These are phyloP conservation scores for Phytopythium vexans DNA, from an alignment of 352 stramenopile species.

Conservation along the genomic window DNA sequence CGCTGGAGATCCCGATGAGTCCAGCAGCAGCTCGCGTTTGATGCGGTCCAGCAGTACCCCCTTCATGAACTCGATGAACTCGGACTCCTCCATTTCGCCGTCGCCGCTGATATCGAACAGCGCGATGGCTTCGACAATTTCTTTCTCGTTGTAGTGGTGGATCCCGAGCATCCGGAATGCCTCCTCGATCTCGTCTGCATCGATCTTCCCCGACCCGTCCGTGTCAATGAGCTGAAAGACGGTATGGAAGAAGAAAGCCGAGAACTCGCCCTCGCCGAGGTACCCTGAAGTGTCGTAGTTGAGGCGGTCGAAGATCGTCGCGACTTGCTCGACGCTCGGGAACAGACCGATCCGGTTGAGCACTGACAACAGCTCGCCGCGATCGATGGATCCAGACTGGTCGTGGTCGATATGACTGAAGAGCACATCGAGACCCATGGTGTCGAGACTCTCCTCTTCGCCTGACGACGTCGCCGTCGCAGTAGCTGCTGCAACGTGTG, in stretches of 20 bases:
- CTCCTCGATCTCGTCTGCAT: conserved; percentile 68
- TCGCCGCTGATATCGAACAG: conserved; percentile 74
- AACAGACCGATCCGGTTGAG: conserved; percentile 69
- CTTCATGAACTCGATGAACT: conserved; percentile 84
- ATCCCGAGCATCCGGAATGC: conserved; percentile 74
- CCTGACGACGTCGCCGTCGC: not conserved
- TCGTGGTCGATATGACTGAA: conserved; percentile 68
- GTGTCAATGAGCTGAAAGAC: conserved; percentile 77
- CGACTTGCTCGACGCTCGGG: conserved; percentile 44
- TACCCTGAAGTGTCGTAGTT: conserved; percentile 51
- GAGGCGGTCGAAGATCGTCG: conserved; percentile 37
- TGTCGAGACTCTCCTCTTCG: conserved; percentile 53
- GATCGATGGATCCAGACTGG: conserved; percentile 53
- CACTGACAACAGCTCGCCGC: conserved; percentile 52
- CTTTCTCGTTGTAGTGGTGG: conserved; percentile 49
- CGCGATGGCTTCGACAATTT: conserved; percentile 60
- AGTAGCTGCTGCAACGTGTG: too few relatives aligned
- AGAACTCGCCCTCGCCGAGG: conserved; percentile 60
- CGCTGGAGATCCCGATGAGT: not conserved
- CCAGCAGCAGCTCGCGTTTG: conserved; percentile 38
- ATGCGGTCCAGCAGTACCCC: conserved; percentile 57
- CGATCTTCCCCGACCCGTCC: conserved; percentile 72
- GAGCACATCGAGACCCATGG: conserved; percentile 47
- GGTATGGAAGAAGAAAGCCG: conserved; percentile 65
- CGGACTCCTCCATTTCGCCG: conserved; percentile 75